Evolutionary conservation across 106 monocot genomes (phyloP), one percentile per base, ranked within the genome.

Genomic region (Xerophyta viscosa): DNA sequence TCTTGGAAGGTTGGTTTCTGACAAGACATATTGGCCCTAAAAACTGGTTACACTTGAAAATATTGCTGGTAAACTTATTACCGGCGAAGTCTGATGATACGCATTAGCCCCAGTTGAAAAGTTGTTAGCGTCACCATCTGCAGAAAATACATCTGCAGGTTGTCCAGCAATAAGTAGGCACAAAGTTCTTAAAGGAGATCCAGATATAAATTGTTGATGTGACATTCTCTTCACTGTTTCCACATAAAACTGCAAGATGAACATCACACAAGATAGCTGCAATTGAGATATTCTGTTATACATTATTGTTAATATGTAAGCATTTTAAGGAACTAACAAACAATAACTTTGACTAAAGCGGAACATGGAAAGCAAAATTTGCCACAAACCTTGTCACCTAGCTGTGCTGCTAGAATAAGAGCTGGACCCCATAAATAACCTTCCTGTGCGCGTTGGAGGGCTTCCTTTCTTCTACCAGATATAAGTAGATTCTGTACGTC

Each of bases 221-320:
- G 98, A 90, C 98, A 99, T 99, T 71, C 80, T 73, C 73, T 82
- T 99, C 42, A 99, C 98, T 26, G 98, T 83, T 61, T 99, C 98
- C 56, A 67, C 66, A 82, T 99, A 99, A 58, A 90, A 99, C 98
- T 99, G n/a, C n/a, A n/a, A n/a, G n/a, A n/a, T n/a, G n/a, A n/a
- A n/a, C n/a, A n/a, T n/a, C n/a, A n/a, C n/a, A n/a, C n/a, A n/a
- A n/a, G n/a, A n/a, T n/a, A n/a, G n/a, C n/a, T n/a, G n/a, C n/a
- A n/a, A n/a, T n/a, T n/a, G n/a, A n/a, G n/a, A n/a, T n/a, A n/a
- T n/a, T n/a, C n/a, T n/a, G n/a, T n/a, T n/a, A n/a, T n/a, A n/a
- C n/a, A n/a, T n/a, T n/a, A n/a, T n/a, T n/a, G n/a, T n/a, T n/a
- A n/a, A n/a, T n/a, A n/a, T n/a, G n/a, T n/a, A n/a, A n/a, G n/a